Conservation (phyloP, 306 rosid genomes). For the Morella rubra region DNA sequence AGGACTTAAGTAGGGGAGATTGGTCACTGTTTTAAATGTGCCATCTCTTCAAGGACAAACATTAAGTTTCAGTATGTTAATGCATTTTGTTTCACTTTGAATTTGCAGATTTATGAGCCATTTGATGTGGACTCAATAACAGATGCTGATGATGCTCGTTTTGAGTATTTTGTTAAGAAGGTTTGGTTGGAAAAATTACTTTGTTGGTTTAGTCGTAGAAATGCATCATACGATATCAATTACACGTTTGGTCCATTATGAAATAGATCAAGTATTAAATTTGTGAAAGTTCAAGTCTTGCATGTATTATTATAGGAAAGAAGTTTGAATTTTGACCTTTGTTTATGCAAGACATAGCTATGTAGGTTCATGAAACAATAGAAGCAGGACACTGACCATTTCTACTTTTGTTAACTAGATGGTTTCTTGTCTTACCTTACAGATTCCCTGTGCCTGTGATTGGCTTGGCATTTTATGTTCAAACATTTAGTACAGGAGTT, state of each 20-base stretch:
- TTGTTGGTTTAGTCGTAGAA: conserved; percentile 12
- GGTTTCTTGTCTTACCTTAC: not conserved
- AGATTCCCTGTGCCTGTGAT: not conserved
- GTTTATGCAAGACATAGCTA: not conserved
- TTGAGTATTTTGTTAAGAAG: conserved; percentile 76
- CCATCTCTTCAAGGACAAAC: conserved; percentile 10
- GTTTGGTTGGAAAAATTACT: conserved; percentile 33
- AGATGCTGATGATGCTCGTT: conserved; percentile 80
- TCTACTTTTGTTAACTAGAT: no score
- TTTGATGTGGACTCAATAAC: conserved; percentile 58
- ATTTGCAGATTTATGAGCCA: conserved; percentile 67
- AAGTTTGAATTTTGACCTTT: not conserved
- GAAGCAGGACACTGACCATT: no score
- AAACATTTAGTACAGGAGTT: not conserved
- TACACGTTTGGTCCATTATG: conserved; percentile 10
- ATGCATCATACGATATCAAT: not conserved
- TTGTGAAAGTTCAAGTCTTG: not conserved
- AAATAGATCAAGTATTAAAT: conserved; percentile 10
- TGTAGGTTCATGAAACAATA: conserved; percentile 4
- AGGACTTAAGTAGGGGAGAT: no score
- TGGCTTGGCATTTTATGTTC: not conserved
- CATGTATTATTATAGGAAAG: not conserved
- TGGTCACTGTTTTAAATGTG: conserved; percentile 16
- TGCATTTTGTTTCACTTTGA: conserved; percentile 24
- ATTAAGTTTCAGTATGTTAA: conserved; percentile 17